phyloP scores from a whole-genome alignment of 2,329 filamentous ascomycete genomes.

The Penicillium sp. region DNA sequence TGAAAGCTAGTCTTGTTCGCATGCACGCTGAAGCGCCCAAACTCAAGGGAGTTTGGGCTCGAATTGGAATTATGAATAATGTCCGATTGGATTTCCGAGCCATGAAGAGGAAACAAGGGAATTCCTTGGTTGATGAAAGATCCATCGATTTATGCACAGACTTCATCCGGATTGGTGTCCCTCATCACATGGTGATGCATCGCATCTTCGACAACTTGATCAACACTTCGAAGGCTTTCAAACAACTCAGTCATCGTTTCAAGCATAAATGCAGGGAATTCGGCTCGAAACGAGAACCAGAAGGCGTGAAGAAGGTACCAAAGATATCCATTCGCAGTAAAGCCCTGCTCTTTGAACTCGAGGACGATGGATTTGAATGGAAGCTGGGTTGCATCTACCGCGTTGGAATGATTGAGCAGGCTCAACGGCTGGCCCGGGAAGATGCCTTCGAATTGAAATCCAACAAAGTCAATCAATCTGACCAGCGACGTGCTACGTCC shows the following conservation, averaged over 20 bases:
- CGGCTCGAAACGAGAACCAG: constrained; percentile 79
- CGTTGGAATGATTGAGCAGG: constrained; percentile 82
- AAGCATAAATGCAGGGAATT: constrained; percentile 85
- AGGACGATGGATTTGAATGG: constrained; percentile 97
- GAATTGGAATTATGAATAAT: constrained; percentile 80
- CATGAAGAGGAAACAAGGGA: constrained; percentile 67
- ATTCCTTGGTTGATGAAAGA: constrained; percentile 68
- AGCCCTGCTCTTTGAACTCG: constrained; percentile 84
- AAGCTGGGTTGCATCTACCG: constrained; percentile 94
- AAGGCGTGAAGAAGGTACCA: constrained; percentile 82
- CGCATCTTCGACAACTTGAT: constrained; percentile 91
- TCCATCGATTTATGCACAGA: constrained; percentile 83
- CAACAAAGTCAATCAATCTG: constrained; percentile 76
- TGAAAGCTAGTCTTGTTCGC: constrained; percentile 75
- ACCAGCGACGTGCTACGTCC: constrained; percentile 52
- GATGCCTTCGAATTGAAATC: constrained; percentile 87
- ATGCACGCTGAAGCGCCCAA: constrained; percentile 85
- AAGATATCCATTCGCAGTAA: constrained; percentile 80
- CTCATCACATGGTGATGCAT: constrained; percentile 87
- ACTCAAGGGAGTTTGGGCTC: constrained; percentile 80
- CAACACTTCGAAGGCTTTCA: constrained; percentile 81
- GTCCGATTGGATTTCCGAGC: constrained; percentile 79
- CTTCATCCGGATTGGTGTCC: constrained; percentile 82
- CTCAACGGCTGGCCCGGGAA: constrained; percentile 83
- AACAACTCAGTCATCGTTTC: constrained; percentile 93